Conservation (phyloP, 1,284 basidiomycete genomes). For the Schizophyllum amplum region DNA sequence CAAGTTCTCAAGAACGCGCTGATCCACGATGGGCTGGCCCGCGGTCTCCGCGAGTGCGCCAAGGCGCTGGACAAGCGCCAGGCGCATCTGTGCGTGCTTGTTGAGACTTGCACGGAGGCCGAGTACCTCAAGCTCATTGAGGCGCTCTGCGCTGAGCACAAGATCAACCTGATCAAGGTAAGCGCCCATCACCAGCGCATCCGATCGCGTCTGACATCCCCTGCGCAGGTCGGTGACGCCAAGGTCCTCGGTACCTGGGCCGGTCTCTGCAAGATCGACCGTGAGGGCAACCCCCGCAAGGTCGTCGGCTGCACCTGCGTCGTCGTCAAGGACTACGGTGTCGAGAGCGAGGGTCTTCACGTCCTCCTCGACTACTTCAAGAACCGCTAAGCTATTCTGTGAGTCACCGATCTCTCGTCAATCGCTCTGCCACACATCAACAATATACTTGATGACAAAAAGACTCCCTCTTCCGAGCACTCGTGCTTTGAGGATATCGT, state of each 20-base stretch:
- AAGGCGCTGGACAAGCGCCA: constrained; percentile 99
- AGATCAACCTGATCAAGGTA: constrained; percentile 95
- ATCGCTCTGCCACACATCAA: constrained; percentile 1
- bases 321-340: constrained; percentile 97
- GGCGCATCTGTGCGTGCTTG: constrained; percentile 97
- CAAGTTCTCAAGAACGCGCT: constrained; percentile 95
- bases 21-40: constrained; percentile 96
- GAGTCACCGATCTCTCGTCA: constrained; percentile 22
- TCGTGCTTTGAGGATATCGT: constrained; percentile 59
- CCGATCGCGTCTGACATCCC: neutral
- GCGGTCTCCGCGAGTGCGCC: constrained; percentile 95
- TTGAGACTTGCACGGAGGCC: constrained; percentile 98
- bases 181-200: neutral
- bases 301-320: constrained; percentile 95
- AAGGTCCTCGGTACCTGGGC: constrained; percentile 98
- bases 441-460: constrained; percentile 72
- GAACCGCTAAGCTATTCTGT: constrained; percentile 57
- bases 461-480: constrained; percentile 89
- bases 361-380: constrained; percentile 98
- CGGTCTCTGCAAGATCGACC: constrained; percentile 98
- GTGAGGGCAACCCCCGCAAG: constrained; percentile 98
- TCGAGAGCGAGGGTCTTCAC: constrained; percentile 93
- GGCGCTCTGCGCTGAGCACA: constrained; percentile 98
- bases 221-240: constrained; percentile 69
- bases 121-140: constrained; percentile 99